These are phyloP conservation scores for Coemansia sp. DNA, from an alignment of 192 early-diverging fungal species.

Conservation along the genomic window DNA sequence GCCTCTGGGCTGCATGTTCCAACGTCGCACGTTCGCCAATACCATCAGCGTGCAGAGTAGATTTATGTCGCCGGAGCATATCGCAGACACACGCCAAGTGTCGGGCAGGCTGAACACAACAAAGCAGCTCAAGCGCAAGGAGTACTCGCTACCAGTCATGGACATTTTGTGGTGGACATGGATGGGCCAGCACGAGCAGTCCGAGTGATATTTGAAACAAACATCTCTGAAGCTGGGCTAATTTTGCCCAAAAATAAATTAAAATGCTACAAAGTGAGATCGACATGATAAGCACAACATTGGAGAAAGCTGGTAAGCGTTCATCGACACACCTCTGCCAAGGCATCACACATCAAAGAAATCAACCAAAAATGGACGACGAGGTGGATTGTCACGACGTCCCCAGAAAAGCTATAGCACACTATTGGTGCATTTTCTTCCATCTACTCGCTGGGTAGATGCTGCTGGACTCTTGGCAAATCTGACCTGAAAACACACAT, in stretches of 20 bases:
- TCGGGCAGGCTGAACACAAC: constrained; percentile 9
- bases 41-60: constrained; percentile 65
- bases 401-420: background rate
- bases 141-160: constrained; percentile 39
- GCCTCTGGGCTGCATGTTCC: constrained; percentile 72
- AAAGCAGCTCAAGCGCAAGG: constrained; percentile 14
- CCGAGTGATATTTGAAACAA: background rate
- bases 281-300: too few relatives aligned
- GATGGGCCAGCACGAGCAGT: constrained; percentile 20
- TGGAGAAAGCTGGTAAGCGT: background rate
- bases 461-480: background rate
- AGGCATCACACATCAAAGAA: background rate
- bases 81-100: constrained; percentile 15
- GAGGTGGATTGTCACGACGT: background rate
- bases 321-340: background rate
- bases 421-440: background rate
- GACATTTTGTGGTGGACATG: constrained; percentile 50
- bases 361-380: background rate
- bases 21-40: constrained; percentile 61
- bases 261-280: background rate
- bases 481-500: background rate
- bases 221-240: background rate
- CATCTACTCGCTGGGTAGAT: background rate
- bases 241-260: background rate
- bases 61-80: constrained; percentile 62